Base-by-base conservation (phyloP, 2,329 filamentous ascomycete genomes). In the Alternaria panax region DNA sequence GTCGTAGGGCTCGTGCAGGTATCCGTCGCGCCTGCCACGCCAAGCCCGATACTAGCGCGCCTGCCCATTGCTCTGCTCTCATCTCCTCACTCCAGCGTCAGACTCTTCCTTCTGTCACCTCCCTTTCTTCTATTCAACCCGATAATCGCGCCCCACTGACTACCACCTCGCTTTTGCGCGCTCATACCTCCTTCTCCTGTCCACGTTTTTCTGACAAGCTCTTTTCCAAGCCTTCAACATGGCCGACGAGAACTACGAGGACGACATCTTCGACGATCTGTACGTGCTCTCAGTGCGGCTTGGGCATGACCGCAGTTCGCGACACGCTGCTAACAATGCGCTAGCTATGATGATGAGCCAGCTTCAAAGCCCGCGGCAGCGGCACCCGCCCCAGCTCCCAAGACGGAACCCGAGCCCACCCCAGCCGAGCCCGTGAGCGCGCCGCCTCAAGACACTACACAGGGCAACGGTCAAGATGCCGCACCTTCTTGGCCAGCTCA, bases 201-300 rank as follows among this genome's bases (percentile, higher is more conserved):
- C 11, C 16, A 25, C 16, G 22, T 45, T 32, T 36, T 24, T 52
- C 5, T 18, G 32, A 16, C 11, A 32, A 41, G 41, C 27, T 28
- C 32, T 22, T 18, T 24, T 41, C 25, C 28, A 25, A 41, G 5
- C 20, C 36, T 34, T 7, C 62, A 62, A 50, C 71, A 95, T 94
- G 92, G 88, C 91, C 47, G 92, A 95, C 73, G 91, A 93, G 74
- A 91, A 92, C 68, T 89, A 92, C 69, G 93, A 97, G 70, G 93
- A 97, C 75, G 93, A 97, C 85, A 91, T 97, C 80, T 97, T 97
- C 80, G 93, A 93, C 72, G 93, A 97, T 81, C 87, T 97, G 93
- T 97, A 84, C 81, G 92, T 86, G 16, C 57, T 27, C 16, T 18
- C 7, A 51, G 38, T 52, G 53, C 59, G 43, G 51, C 45, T 50